Base-by-base conservation (phyloP, 345 rosid species). In the Lepidium aucheri region DNA sequence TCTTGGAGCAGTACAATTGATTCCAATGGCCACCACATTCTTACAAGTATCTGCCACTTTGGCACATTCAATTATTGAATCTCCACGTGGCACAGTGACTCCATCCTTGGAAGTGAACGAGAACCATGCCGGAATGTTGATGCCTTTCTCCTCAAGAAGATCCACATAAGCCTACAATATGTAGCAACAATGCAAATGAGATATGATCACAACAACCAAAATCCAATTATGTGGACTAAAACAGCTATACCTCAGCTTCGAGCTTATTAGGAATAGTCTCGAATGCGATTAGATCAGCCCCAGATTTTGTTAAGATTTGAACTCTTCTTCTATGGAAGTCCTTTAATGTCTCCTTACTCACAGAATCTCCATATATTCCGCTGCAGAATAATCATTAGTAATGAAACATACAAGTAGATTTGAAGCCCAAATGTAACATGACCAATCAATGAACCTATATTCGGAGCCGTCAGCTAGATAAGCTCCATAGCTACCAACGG, bases 401-500 rank as follows among this genome's bases (percentile, higher is more conserved):
- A 24, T 35, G 16, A 44, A 44, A 16, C 1, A 24, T 24, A 24
- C 3, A 24, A 24, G 3, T 24, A 4, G 26, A 24, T 24, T 8
- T 15, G 12, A 28, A 12, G 53, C 22, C 13, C 15, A 34, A 2
- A 46, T 60, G 62, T 52, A 4, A 62, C 15, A 46, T 8, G 36
- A 36, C 22, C n/a, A 22, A 34, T 9, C 32, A 41, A 13, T 33
- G 32, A 68, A 84, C 96, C 91, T 89, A 63, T 92, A 92, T 69
- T 92, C 98, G 3, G 98, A 89, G 7, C 95, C 98, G 78, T 89
- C 96, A 18, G 96, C 91, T 72, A 92, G 82, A 81, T 83, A 87
- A 75, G 96, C 98, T 9, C 96, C 98, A 65, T 92, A 92, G 80
- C 95, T 92, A 61, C 98, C 96, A 9, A 92, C 81, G n/a, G 96